Evolutionary conservation across 106 monocot genomes (phyloP), one percentile per base, ranked within the genome.

Genomic region (Alisma plantagoaquatica): DNA sequence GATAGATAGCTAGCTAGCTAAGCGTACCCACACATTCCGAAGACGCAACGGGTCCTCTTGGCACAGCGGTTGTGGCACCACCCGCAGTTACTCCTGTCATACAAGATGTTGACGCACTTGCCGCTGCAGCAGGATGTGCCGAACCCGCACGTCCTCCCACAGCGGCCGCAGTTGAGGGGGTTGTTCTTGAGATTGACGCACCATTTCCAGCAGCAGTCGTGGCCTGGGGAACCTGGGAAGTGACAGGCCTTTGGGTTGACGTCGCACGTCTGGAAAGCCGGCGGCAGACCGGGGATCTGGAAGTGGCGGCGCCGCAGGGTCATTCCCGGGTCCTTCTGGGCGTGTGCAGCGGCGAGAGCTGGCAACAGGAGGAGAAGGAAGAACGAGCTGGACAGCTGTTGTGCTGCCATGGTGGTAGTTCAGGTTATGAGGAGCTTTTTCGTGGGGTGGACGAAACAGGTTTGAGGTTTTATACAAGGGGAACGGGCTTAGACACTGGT

Each of bases 21-120:
- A 6, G 60, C 62, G 27, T 63, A 63, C 38, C 62, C 51, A 41
- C 62, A 63, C 62, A 63, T 63, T 38, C 62, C 62, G 12, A 45
- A 63, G 22, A 17, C 45, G 62, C 62, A 63, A 10, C 8, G 22
- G 26, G 3, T 23, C 41, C 63, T 42, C 19, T 43, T 19, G 3
- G 0, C 45, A 54, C 64, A 64, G 30, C 14, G 53, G 53, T 54
- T 53, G 23, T n/a, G 8, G 44, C 64, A 64, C 29, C 29, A n/a
- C 14, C 64, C 64, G 14, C 64, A 64, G 44, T 64, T 64, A 23
- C 45, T 43, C 15, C 0, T 20, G 29, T 64, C 64, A 19, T 27
- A 54, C 53, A 64, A 26, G 25, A 54, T 7, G 29, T 12, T 43
- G 12, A 45, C 64, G 29, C 64, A 64, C 24, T 26, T 27, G 29